These are phyloP conservation scores for Marsdenia floribunda DNA, from an alignment of 257 asterid genomes.

Conservation along the genomic window DNA sequence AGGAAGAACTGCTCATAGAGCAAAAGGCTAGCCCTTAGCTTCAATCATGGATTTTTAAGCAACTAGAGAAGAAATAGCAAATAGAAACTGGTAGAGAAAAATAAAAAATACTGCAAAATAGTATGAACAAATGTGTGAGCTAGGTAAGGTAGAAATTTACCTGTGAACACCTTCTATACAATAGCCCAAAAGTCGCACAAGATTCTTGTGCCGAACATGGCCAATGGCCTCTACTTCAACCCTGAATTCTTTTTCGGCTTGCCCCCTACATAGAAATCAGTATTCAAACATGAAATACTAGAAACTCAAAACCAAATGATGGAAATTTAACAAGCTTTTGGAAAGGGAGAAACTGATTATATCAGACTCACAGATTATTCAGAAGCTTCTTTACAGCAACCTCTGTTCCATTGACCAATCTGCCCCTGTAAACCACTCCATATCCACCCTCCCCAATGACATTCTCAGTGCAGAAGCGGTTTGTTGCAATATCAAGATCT, in stretches of 20 bases:
- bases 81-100: neutral
- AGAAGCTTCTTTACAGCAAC: constrained; percentile 95
- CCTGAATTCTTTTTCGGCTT: constrained; percentile 93
- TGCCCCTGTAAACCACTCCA: constrained; percentile 83
- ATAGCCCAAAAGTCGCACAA: constrained; percentile 93
- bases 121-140: neutral
- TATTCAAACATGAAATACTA: constrained; percentile 14
- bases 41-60: neutral
- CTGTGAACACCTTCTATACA: constrained; percentile 97
- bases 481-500: constrained; percentile 86
- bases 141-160: constrained; percentile 30
- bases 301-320: neutral
- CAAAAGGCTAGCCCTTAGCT: constrained; percentile 10
- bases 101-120: neutral
- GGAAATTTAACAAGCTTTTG: constrained; percentile 5
- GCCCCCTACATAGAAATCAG: constrained; percentile 57
- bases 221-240: constrained; percentile 98
- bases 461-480: constrained; percentile 62
- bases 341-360: constrained; percentile 10
- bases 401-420: constrained; percentile 75
- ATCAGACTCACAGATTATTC: constrained; percentile 75
- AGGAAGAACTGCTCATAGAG: neutral
- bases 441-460: constrained; percentile 95
- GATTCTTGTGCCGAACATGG: constrained; percentile 94
- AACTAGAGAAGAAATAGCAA: neutral